These are phyloP conservation scores for Cicer chorassanicum DNA, from an alignment of 306 rosid species.

Conservation along the genomic window DNA sequence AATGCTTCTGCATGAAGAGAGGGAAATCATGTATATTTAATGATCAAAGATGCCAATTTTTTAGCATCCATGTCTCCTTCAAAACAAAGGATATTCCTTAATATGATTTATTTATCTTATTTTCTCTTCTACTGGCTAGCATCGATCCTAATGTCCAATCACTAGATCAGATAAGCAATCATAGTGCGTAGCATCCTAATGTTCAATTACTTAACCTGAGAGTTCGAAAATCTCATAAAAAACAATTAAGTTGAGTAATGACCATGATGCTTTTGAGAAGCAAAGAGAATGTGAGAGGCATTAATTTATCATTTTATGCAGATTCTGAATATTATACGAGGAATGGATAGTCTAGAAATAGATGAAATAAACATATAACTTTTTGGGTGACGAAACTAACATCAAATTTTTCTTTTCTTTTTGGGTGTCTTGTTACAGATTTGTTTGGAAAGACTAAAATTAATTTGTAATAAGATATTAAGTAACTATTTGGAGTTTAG, in stretches of 20 bases:
- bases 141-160: too few relatives aligned
- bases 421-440: background rate
- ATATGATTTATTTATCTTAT: background rate
- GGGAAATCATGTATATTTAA: slow-evolving; percentile 11
- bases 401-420: background rate
- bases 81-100: background rate
- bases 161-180: too few relatives aligned
- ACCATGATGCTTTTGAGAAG: slow-evolving; percentile 15
- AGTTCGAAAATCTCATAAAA: slow-evolving; percentile 28
- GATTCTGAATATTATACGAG: background rate
- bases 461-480: background rate
- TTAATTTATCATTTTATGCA: slow-evolving; percentile 22
- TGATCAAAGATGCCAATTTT: background rate
- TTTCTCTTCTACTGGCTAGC: too few relatives aligned
- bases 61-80: background rate
- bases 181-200: too few relatives aligned
- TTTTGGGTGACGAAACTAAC: slow-evolving; percentile 16
- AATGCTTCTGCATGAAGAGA: slow-evolving; percentile 30
- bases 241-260: background rate
- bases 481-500: background rate
- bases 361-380: background rate
- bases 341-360: too few relatives aligned
- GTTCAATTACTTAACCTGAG: background rate
- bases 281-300: slow-evolving; percentile 37
- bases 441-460: background rate